A percentile compares a stretch with the other conserved stretches of the same genome.
These are phyloP conservation scores for Darksidea phi DNA, from an alignment of 495 filamentous ascomycete genomes.

Conservation along the genomic window DNA sequence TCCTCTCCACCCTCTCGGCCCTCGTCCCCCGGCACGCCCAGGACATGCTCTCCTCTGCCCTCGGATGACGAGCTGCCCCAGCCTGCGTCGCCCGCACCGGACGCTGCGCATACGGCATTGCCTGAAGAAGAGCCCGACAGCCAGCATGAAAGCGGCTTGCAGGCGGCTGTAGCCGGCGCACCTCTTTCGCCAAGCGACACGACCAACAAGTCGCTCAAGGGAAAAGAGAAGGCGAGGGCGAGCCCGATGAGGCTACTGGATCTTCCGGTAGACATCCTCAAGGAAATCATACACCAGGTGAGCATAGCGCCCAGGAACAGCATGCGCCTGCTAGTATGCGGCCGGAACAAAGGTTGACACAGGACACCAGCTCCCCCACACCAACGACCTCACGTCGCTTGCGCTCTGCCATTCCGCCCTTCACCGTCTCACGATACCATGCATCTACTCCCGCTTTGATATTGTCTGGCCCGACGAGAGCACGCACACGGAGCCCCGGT, in stretches of 20 bases:
- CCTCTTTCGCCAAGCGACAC: constrained; percentile 1
- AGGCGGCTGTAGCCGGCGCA: background rate
- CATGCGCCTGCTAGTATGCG: background rate
- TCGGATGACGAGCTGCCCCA: constrained; percentile 17
- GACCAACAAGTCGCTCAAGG: constrained; percentile 27
- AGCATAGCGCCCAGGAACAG: constrained; percentile 20
- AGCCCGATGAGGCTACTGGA: constrained; percentile 62
- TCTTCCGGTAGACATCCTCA: constrained; percentile 82
- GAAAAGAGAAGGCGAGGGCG: constrained; percentile 43
- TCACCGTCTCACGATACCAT: constrained; percentile 74
- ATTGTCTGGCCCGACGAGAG: constrained; percentile 87
- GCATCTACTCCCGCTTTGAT: constrained; percentile 90
- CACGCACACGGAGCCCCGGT: constrained; percentile 60
- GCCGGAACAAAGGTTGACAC: background rate
- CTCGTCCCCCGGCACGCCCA: constrained; percentile 14
- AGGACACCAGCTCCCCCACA: constrained; percentile 68
- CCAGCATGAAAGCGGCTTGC: constrained; percentile 6
- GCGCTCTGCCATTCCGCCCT: constrained; percentile 83
- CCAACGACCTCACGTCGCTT: constrained; percentile 81
- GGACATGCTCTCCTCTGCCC: constrained; percentile 20
- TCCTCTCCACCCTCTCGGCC: constrained; percentile 31
- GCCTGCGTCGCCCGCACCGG: constrained; percentile 11
- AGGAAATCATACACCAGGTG: constrained; percentile 87
- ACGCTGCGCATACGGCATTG: constrained; percentile 4
- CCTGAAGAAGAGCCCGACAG: background rate